These are phyloP conservation scores for Paecilomyces dactylethromorphus DNA, from an alignment of 2,329 filamentous ascomycete species.

Conservation along the genomic window DNA sequence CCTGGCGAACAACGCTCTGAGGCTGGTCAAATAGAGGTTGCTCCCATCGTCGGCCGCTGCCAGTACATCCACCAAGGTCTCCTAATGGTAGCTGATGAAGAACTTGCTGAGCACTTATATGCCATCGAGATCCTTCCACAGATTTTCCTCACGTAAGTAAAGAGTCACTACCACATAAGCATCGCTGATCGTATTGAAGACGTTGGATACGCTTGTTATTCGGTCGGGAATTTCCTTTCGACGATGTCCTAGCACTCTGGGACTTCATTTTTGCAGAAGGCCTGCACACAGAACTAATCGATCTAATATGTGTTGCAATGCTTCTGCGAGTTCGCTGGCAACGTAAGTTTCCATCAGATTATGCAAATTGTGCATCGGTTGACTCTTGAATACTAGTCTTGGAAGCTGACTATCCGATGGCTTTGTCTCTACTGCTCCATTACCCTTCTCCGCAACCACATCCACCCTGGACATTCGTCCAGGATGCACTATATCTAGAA, in stretches of 20 bases:
- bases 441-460: constrained; percentile 66
- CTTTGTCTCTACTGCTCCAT: constrained; percentile 72
- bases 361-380: neutral
- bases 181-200: constrained; percentile 36
- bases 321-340: constrained; percentile 86
- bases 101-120: constrained; percentile 72
- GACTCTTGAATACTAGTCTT: constrained; percentile 35
- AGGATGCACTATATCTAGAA: constrained; percentile 63
- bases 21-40: constrained; percentile 44
- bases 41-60: constrained; percentile 78
- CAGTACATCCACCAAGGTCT: constrained; percentile 79
- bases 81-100: constrained; percentile 72
- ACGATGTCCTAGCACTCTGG: constrained; percentile 79
- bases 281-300: constrained; percentile 69
- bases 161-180: neutral
- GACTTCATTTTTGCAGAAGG: constrained; percentile 87
- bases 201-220: constrained; percentile 93
- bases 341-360: constrained; percentile 45
- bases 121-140: constrained; percentile 88
- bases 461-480: constrained; percentile 71
- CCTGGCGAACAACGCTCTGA: constrained; percentile 45
- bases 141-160: constrained; percentile 79
- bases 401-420: constrained; percentile 79
- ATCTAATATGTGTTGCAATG: constrained; percentile 92
- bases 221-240: constrained; percentile 85